Percentiles rank a stretch among this genome's conserved stretches.
Evolutionary conservation across 257 asterid species (phyloP).

Genomic region (Ilex asprella): DNA sequence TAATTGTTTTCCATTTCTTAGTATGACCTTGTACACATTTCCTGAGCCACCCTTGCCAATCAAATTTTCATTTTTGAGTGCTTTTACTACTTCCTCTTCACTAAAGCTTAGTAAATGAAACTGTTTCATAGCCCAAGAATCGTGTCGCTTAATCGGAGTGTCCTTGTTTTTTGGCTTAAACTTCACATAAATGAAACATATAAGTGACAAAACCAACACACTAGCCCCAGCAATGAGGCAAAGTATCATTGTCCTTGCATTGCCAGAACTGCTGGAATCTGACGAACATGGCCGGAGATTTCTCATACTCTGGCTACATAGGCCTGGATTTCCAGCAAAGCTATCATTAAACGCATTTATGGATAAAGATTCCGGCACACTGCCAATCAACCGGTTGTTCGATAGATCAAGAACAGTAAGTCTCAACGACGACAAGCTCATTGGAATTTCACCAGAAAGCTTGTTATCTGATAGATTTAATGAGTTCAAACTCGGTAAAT

Average conservation of each 20-base stretch:
- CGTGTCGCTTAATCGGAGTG: slow-evolving; percentile 16
- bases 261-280: slow-evolving; percentile 9
- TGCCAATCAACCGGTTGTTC: slow-evolving; percentile 25
- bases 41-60: slow-evolving; percentile 44
- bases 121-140: slow-evolving; percentile 35
- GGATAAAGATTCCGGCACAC: slow-evolving; percentile 27
- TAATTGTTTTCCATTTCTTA: slow-evolving; percentile 26
- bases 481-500: slow-evolving; percentile 28
- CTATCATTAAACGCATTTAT: slow-evolving; percentile 25
- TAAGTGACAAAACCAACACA: slow-evolving; percentile 15
- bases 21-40: slow-evolving; percentile 29
- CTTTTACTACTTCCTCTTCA: slow-evolving; percentile 33
- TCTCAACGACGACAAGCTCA: slow-evolving; percentile 19
- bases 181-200: slow-evolving; percentile 21
- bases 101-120: slow-evolving; percentile 31
- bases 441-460: slow-evolving; percentile 34
- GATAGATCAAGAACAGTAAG: slow-evolving; percentile 41
- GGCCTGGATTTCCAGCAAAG: slow-evolving; percentile 34
- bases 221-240: slow-evolving; percentile 25
- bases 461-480: slow-evolving; percentile 32
- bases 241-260: slow-evolving; percentile 10
- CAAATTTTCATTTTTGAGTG: slow-evolving; percentile 34
- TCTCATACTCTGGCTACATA: slow-evolving; percentile 21
- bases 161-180: slow-evolving; percentile 9
- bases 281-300: slow-evolving; percentile 24